These are phyloP conservation scores for Lepidium sativum DNA, from an alignment of 345 rosid species.

Conservation along the genomic window DNA sequence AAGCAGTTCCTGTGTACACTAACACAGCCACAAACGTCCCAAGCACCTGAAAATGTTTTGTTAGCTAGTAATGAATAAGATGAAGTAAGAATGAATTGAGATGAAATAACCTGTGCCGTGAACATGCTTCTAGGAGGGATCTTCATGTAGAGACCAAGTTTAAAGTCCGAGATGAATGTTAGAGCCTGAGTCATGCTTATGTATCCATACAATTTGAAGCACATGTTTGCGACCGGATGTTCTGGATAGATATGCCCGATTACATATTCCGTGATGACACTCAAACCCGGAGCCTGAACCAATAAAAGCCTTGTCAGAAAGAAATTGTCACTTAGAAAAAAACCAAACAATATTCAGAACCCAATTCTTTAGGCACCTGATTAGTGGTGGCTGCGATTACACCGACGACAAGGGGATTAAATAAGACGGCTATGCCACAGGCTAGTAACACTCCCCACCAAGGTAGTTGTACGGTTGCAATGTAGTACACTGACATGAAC, in stretches of 20 bases:
- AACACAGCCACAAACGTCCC: conserved; percentile 57
- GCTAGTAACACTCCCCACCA: conserved; percentile 93
- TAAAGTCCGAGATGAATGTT: conserved; percentile 61
- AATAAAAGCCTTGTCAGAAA: too few species aligned
- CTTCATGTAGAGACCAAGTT: conserved; percentile 92
- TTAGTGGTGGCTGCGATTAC: conserved; percentile 67
- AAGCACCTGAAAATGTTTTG: conserved; percentile 33
- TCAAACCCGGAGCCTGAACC: conserved; percentile 70
- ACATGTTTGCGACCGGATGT: conserved; percentile 87
- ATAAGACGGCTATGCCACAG: conserved; percentile 65
- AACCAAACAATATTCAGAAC: too few species aligned
- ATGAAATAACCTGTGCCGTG: conserved; percentile 59
- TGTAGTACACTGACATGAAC: conserved; percentile 52
- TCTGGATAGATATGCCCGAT: conserved; percentile 79
- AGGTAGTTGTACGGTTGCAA: conserved; percentile 59
- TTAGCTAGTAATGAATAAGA: not conserved
- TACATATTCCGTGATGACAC: conserved; percentile 71
- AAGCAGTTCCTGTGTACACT: conserved; percentile 59
- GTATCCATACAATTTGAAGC: conserved; percentile 89
- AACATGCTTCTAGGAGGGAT: conserved; percentile 85
- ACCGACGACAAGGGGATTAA: conserved; percentile 77
- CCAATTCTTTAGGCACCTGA: too few species aligned
- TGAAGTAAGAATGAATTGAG: too few species aligned
- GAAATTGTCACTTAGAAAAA: too few species aligned
- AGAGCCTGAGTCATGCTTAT: conserved; percentile 79